Base-by-base conservation (phyloP, 75 land plant genomes). In the Pseudotsuga menziesii region DNA sequence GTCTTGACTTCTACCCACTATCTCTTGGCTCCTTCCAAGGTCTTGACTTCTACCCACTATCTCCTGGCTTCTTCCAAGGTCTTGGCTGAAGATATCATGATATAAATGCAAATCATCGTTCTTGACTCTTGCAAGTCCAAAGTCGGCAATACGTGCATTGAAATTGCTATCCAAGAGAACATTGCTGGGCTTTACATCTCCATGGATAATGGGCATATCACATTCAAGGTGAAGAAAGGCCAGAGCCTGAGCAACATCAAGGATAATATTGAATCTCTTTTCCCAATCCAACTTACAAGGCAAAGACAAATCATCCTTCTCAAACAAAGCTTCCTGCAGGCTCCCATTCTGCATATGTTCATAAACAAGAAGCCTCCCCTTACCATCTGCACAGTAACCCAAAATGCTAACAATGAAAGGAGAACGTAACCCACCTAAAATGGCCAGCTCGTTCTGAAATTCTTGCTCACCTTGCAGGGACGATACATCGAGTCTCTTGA, bases 331-430 rank as follows among this genome's bases (percentile, higher is more conserved):
- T 19, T 97, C 98, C 75, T 94, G 99, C 35, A 97, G 77, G 83
- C 91, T 97, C 2, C 95, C 87, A 75, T 91, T 94, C 57, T 25
- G 85, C 99, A 97, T 94, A 61, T 85, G 83, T 76, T 94, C 95
- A 60, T 94, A 97, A n/a, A 97, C 98, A 5, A 97, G 81, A 19
- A 92, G 57, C 82, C 92, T 83, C 35, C 80, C 78, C 80, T 66
- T 80, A 3, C 71, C 39, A 41, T 75, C 82, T n/a, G 86, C 74
- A 79, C 88, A 89, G 78, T 86, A 94, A 12, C 97, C 97, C 36
- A 94, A 78, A n/a, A 94, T 82, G n/a, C 86, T 69, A 36, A 92
- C 97, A 23, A 94, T 80, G 73, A 78, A 83, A 6, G 90, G 89
- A 4, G 90, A 91, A 16, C 76, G 73, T 61, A 87, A 58, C 39